A percentile compares a stretch with the other conserved stretches of the same genome.
phyloP scores from a whole-genome alignment of 208 protist genomes.

The Leishmania mexicana region DNA sequence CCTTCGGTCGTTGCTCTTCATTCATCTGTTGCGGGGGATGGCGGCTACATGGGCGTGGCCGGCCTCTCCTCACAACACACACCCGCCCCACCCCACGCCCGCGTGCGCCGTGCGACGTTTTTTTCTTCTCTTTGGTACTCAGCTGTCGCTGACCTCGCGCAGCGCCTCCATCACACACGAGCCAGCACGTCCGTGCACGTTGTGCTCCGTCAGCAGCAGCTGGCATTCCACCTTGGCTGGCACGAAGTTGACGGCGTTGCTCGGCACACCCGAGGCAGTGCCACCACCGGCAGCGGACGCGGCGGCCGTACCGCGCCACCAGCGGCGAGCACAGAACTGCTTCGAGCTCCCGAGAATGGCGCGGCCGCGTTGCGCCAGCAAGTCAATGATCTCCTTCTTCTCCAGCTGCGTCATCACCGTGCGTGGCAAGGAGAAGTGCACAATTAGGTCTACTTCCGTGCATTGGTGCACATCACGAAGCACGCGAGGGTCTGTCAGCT shows the following conservation, averaged over 20 bases:
- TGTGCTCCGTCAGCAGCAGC: constrained; percentile 66
- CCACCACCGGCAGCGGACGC: neutral
- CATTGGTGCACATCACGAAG: constrained; percentile 28
- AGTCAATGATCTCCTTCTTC: constrained; percentile 43
- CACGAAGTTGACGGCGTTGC: neutral
- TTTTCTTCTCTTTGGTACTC: neutral
- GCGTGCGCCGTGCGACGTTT: neutral
- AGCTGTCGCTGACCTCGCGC: constrained; percentile 17
- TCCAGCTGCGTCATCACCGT: constrained; percentile 45
- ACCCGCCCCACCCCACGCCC: neutral
- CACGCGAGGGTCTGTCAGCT: constrained; percentile 44
- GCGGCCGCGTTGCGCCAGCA: constrained; percentile 41
- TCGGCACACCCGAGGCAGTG: neutral
- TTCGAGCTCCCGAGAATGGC: constrained; percentile 31
- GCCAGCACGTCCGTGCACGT: constrained; percentile 52
- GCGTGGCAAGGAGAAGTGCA: constrained; percentile 69
- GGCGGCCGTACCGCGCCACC: constrained; percentile 5
- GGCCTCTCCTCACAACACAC: neutral
- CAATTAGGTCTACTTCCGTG: constrained; percentile 31
- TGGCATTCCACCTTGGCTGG: constrained; percentile 28
- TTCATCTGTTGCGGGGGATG: neutral
- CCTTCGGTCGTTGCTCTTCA: neutral
- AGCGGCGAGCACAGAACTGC: constrained; percentile 23
- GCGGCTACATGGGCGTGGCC: neutral
- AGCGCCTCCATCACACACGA: constrained; percentile 45